Percentiles rank a stretch among this genome's conserved stretches.
Evolutionary conservation across 257 asterid species (phyloP).

Genomic region (Plantago ovata): DNA sequence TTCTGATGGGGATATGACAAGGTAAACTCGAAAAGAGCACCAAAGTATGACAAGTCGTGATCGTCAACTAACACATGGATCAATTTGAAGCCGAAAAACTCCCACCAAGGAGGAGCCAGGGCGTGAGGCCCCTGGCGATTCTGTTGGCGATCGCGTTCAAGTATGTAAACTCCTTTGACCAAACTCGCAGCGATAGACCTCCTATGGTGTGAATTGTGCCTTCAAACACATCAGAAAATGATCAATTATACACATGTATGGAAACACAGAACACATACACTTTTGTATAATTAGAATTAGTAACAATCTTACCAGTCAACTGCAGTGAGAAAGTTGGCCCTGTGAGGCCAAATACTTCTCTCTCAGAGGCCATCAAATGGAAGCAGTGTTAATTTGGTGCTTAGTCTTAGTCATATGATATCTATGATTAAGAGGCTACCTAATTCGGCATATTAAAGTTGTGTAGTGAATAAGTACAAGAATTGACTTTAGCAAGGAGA

Average conservation of each 20-base stretch:
- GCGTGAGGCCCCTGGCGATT: conserved; percentile 47
- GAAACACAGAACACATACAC: not conserved
- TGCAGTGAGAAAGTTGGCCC: conserved; percentile 55
- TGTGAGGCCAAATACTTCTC: conserved; percentile 40
- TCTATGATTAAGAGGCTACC: no score
- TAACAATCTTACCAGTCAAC: conserved; percentile 53
- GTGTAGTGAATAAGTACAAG: not conserved
- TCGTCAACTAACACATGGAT: conserved; percentile 37
- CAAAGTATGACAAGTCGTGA: conserved; percentile 52
- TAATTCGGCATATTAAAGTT: not conserved
- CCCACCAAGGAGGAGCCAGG: conserved; percentile 80
- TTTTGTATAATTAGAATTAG: not conserved
- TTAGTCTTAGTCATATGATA: no score
- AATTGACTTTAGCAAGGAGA: no score
- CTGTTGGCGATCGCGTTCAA: conserved; percentile 58
- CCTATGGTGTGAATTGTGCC: conserved; percentile 59
- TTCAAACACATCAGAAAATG: conserved; percentile 1
- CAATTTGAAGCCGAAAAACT: conserved; percentile 48
- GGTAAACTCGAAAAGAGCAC: conserved; percentile 50
- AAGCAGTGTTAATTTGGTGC: not conserved
- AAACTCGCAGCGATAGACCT: conserved; percentile 62
- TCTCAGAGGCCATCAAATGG: conserved; percentile 41
- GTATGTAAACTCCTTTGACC: conserved; percentile 59
- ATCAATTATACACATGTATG: not conserved
- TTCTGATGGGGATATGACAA: conserved; percentile 17